A percentile compares a stretch with the other conserved stretches of the same genome.
Evolutionary conservation across 2,329 filamentous ascomycete genomes (phyloP).

Genomic region (Dichotomopilus funicola): DNA sequence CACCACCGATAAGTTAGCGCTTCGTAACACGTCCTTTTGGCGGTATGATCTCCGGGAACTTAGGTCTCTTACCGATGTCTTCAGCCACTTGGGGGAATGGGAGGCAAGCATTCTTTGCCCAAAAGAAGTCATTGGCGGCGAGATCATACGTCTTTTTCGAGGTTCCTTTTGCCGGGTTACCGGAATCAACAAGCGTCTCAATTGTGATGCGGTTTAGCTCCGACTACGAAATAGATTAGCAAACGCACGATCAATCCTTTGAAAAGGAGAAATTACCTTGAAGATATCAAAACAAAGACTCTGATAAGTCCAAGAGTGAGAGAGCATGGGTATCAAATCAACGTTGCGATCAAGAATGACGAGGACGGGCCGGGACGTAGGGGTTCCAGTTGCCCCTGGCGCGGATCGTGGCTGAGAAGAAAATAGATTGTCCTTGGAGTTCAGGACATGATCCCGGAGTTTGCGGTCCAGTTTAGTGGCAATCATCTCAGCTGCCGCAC

Average conservation of each 20-base stretch:
- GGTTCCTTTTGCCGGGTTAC: slow-evolving; percentile 64
- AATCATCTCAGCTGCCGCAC: slow-evolving; percentile 88
- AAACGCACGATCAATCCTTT: slow-evolving; percentile 32
- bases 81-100: slow-evolving; percentile 96
- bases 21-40: no score
- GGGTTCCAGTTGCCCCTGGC: slow-evolving; percentile 51
- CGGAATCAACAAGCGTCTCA: slow-evolving; percentile 73
- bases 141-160: slow-evolving; percentile 88
- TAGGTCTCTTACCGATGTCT: slow-evolving; percentile 47
- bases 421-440: slow-evolving; percentile 97
- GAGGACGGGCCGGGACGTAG: slow-evolving; percentile 76
- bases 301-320: slow-evolving; percentile 79
- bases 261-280: slow-evolving; percentile 23
- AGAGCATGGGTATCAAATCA: slow-evolving; percentile 96
- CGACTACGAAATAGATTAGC: slow-evolving; percentile 69
- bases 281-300: slow-evolving; percentile 66
- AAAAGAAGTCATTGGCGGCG: slow-evolving; percentile 89
- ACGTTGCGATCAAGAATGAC: slow-evolving; percentile 93
- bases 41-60: not conserved
- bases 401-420: slow-evolving; percentile 52
- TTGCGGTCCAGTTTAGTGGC: slow-evolving; percentile 91
- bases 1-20: slow-evolving; percentile 29
- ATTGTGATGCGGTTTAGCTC: slow-evolving; percentile 79
- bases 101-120: slow-evolving; percentile 82
- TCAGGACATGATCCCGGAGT: slow-evolving; percentile 89